Evolutionary conservation across 805 yeast species (phyloP).

Genomic region (Pichia deserticola): DNA sequence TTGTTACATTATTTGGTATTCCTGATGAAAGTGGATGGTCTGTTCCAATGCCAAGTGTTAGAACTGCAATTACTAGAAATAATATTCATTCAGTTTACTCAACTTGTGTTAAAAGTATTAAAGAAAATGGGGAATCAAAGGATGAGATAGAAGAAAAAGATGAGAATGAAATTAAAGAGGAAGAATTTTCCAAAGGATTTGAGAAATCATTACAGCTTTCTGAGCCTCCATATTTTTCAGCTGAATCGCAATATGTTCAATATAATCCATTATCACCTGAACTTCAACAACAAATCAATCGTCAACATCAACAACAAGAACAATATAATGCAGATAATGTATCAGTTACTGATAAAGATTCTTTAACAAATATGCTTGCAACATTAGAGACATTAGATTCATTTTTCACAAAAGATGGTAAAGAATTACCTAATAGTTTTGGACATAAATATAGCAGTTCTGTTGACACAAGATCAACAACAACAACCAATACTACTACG

Average conservation of each 20-base stretch:
- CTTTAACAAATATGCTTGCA: slow-evolving; percentile 87
- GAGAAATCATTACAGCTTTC: slow-evolving; percentile 1
- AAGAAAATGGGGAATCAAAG: slow-evolving; percentile 19
- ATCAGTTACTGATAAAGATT: slow-evolving; percentile 54
- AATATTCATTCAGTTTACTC: slow-evolving; percentile 94
- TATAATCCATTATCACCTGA: slow-evolving; percentile 25
- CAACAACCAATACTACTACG: slow-evolving; percentile 26
- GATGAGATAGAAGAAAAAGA: slow-evolving; percentile 14
- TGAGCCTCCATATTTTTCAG: slow-evolving; percentile 6
- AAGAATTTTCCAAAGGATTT: neutral
- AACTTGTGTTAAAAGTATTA: slow-evolving; percentile 53
- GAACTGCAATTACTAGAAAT: slow-evolving; percentile 81
- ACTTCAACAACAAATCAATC: slow-evolving; percentile 18
- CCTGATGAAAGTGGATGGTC: slow-evolving; percentile 98
- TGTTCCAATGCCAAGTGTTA: slow-evolving; percentile 88
- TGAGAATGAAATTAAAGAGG: neutral
- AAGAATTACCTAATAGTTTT: slow-evolving; percentile 21
- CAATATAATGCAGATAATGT: slow-evolving; percentile 33
- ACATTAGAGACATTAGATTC: slow-evolving; percentile 84
- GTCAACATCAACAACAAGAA: slow-evolving; percentile 17
- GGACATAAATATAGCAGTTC: slow-evolving; percentile 46
- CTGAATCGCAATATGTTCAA: slow-evolving; percentile 26
- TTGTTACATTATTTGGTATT: slow-evolving; percentile 87
- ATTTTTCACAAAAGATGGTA: slow-evolving; percentile 64
- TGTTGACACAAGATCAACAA: slow-evolving; percentile 52